phyloP scores from a whole-genome alignment of 257 asterid species.

The Mitragyna speciosa region DNA sequence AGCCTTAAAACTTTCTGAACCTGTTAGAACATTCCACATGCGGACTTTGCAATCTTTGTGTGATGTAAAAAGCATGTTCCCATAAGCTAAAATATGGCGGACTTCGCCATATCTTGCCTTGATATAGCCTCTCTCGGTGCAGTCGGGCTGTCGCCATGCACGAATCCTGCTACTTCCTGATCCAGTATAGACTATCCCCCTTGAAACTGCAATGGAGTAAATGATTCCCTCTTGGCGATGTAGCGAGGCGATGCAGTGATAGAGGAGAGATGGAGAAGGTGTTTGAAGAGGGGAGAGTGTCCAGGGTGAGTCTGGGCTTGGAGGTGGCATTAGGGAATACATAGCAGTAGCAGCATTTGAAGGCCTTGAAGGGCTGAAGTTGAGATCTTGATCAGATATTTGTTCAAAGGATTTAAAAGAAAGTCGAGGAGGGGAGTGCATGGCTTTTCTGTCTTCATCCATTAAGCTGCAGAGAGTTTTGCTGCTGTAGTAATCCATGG shows the following conservation, averaged over 20 bases:
- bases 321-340: constrained; percentile 53
- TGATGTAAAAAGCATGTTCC: constrained; percentile 64
- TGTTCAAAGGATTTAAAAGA: constrained; percentile 41
- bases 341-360: constrained; percentile 33
- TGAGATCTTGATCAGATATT: constrained; percentile 43
- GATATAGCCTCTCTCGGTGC: constrained; percentile 67
- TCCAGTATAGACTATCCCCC: constrained; percentile 76
- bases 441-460: constrained; percentile 29
- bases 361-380: constrained; percentile 62
- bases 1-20: constrained; percentile 49
- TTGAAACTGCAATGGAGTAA: constrained; percentile 56
- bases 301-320: constrained; percentile 83
- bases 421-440: constrained; percentile 44
- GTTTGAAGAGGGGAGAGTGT: constrained; percentile 82
- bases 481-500: constrained; percentile 49
- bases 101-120: constrained; percentile 52
- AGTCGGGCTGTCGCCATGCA: constrained; percentile 87
- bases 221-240: constrained; percentile 84
- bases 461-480: constrained; percentile 43
- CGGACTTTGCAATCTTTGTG: constrained; percentile 62
- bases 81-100: constrained; percentile 59
- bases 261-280: constrained; percentile 75
- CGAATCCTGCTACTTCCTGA: constrained; percentile 71
- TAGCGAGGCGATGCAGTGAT: constrained; percentile 86
- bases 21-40: constrained; percentile 41